Evolutionary conservation across 108 stramenopile species (phyloP), one percentile per base, ranked within the genome.

Genomic region (Fragilariopsis cylindrus): DNA sequence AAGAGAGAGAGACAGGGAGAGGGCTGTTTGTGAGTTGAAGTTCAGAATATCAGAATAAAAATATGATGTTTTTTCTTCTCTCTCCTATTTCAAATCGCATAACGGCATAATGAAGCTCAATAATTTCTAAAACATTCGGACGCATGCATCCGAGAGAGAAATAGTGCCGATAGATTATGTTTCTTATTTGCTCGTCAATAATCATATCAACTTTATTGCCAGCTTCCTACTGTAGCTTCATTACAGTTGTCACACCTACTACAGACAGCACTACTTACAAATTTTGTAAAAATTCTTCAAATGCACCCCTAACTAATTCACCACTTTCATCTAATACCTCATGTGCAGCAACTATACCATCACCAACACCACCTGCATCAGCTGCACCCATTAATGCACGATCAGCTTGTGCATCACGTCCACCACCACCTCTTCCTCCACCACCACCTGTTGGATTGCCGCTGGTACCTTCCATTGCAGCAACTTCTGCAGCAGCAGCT

Each of bases 371-470:
- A n/a, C 60, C 73, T 47, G 74, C 77, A 30, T 75, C 80, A 50
- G 74, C 57, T 48, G 82, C 88, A 30, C 90, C 92, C 85, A 90
- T 89, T 18, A 91, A 58, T n/a, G 90, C 92, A 54, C 87, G 83
- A 42, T 89, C 82, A 60, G 82, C 86, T n/a, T 76, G 56, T 5
- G 65, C 30, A 44, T 72, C 72, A 11, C 76, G 76, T 12, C 42
- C 42, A 39, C 79, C 21, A 4, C 53, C 58, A 3, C 66, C 57
- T 6, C 42, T 15, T 30, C 13, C 15, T 6, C 16, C 44, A 5
- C 48, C 16, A 44, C 5, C 7, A 19, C 13, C 4, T 45, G 53
- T 42, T 45, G 73, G 11, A 40, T 3, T 3, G 2, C 9, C 52
- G 4, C 13, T 42, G 3, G 60, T 42, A 21, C 48, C 69, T 43